A percentile compares a stretch with the other conserved stretches of the same genome.
Evolutionary conservation across 1,139 yeast genomes (phyloP).

Genomic region (Suhomyces coccinellae): DNA sequence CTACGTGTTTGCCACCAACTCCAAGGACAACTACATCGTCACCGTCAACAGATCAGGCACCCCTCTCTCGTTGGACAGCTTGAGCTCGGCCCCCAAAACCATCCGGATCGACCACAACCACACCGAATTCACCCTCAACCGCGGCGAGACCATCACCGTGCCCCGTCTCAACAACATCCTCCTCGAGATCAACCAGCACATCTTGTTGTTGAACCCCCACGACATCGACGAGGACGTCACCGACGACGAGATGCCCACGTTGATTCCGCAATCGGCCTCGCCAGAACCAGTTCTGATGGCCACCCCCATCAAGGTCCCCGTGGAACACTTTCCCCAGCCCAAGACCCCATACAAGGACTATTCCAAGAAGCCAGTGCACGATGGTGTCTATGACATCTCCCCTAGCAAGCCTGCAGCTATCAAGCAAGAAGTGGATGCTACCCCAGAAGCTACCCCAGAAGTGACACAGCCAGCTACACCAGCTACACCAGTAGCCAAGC

Average conservation of each 20-base stretch:
- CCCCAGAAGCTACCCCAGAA: neutral
- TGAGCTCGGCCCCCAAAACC: conserved; percentile 30
- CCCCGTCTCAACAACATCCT: conserved; percentile 58
- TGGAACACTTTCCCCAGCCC: conserved; percentile 11
- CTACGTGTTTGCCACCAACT: conserved; percentile 31
- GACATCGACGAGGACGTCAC: conserved; percentile 46
- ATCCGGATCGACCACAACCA: conserved; percentile 43
- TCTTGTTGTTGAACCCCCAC: conserved; percentile 53
- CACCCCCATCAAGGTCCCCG: conserved; percentile 12
- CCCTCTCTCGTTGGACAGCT: conserved; percentile 19
- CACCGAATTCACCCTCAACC: conserved; percentile 58
- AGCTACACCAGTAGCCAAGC: neutral
- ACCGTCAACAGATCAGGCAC: conserved; percentile 31
- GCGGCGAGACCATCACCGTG: conserved; percentile 54
- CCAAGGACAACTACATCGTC: conserved; percentile 31
- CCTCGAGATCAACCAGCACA: conserved; percentile 62
- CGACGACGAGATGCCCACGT: conserved; percentile 39
- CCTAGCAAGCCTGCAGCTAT: conserved; percentile 16
- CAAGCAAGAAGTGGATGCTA: neutral
- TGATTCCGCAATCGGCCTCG: conserved; percentile 15
- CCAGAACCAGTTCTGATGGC: conserved; percentile 5
- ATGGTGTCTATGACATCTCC: conserved; percentile 13
- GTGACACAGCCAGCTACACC: neutral
- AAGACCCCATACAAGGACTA: conserved; percentile 15
- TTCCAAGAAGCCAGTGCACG: conserved; percentile 1